Conservation (phyloP, 305 asterid species). For the Salvia sclarea region DNA sequence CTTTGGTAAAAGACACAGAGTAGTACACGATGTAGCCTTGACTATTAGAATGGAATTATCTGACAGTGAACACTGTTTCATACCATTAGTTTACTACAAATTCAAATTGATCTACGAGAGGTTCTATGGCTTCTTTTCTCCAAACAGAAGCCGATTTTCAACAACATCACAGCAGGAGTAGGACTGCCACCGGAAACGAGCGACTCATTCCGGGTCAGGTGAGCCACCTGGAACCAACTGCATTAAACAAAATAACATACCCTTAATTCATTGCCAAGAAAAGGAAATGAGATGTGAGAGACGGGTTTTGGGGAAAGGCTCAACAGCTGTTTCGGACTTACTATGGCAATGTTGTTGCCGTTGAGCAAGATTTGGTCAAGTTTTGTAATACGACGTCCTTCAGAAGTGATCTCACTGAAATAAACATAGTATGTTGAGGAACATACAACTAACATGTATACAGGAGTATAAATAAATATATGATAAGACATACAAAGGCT, state of each 20-base stretch:
- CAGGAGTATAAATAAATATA: not conserved
- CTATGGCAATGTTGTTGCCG: conserved; percentile 93
- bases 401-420: conserved; percentile 71
- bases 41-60: not conserved
- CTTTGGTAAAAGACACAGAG: not conserved
- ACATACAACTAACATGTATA: not conserved
- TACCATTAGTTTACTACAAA: conserved; percentile 13
- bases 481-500: not conserved
- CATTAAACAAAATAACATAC: conserved; percentile 16
- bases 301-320: not conserved
- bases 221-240: conserved; percentile 66
- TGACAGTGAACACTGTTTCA: not conserved
- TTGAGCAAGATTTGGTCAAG: conserved; percentile 91
- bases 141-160: not conserved
- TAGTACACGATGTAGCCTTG: conserved; percentile 5
- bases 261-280: not conserved
- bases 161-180: not conserved
- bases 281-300: not conserved
- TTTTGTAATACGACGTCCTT: conserved; percentile 86
- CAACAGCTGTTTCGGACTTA: conserved; percentile 33
- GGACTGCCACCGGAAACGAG: not conserved
- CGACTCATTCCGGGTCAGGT: conserved; percentile 52
- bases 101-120: not conserved
- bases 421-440: not conserved
- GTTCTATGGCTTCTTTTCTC: not conserved